Percentiles rank a stretch among this genome's conserved stretches.
Conservation (phyloP, 2,329 filamentous ascomycete species). For the Emmonsia crescens region DNA sequence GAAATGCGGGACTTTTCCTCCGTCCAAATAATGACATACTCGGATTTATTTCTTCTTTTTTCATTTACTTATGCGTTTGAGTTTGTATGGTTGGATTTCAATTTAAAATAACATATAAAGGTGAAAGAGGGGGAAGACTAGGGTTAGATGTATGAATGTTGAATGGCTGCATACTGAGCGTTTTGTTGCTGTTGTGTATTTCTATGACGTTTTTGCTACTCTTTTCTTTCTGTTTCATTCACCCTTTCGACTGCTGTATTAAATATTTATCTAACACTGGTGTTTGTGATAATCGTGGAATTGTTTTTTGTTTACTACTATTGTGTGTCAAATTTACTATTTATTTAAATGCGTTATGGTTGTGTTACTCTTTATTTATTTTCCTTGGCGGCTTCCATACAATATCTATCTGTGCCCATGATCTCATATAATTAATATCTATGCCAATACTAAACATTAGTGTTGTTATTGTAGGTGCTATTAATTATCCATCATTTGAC, state of each 20-base stretch:
- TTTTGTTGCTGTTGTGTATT: not conserved
- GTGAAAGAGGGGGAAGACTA: not conserved
- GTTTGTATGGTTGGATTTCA: not conserved
- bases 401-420: too few relatives aligned
- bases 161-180: not conserved
- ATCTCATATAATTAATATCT: too few relatives aligned
- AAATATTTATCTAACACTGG: not conserved
- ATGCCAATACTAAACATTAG: too few relatives aligned
- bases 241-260: not conserved
- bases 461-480: too few relatives aligned
- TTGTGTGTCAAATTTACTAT: not conserved
- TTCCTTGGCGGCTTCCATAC: too few relatives aligned
- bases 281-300: not conserved
- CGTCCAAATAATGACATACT: not conserved
- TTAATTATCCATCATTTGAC: too few relatives aligned
- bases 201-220: not conserved
- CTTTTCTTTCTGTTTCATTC: not conserved
- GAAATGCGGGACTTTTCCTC: not conserved
- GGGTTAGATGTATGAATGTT: not conserved
- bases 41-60: not conserved
- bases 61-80: not conserved
- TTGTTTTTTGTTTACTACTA: not conserved
- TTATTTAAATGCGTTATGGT: too few relatives aligned
- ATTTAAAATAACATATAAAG: not conserved
- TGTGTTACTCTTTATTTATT: not conserved